phyloP scores from a whole-genome alignment of 257 asterid species.

The Rhazya stricta region DNA sequence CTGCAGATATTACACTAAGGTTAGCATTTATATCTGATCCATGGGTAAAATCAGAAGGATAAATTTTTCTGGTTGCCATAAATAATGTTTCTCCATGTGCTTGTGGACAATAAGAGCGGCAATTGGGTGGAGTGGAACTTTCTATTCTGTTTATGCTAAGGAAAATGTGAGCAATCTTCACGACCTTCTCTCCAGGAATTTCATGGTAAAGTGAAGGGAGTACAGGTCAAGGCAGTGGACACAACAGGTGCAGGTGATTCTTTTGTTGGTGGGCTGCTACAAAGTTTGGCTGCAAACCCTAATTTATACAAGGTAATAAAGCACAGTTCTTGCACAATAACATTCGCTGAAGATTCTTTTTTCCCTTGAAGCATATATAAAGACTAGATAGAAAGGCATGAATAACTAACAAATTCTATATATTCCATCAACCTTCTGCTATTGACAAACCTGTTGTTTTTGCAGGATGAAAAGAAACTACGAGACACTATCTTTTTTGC shows the following conservation, averaged over 20 bases:
- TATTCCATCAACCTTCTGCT: neutral
- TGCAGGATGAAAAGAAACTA: conserved; percentile 26
- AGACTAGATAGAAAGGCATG: neutral
- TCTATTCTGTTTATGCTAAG: neutral
- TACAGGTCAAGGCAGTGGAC: conserved; percentile 30
- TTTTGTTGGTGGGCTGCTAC: conserved; percentile 24
- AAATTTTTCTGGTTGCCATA: neutral
- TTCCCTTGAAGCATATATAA: neutral
- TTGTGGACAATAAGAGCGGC: neutral
- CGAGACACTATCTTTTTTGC: conserved; percentile 25
- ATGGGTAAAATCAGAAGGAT: neutral
- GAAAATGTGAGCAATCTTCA: neutral
- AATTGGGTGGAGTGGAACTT: neutral
- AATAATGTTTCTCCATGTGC: neutral
- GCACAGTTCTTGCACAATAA: neutral
- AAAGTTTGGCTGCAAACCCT: conserved; percentile 15
- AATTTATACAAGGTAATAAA: conserved; percentile 17
- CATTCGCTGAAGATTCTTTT: neutral
- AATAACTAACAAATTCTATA: neutral
- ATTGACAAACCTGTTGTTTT: too few species aligned
- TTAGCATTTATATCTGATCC: neutral
- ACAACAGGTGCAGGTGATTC: conserved; percentile 40
- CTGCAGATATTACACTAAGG: conserved; percentile 38
- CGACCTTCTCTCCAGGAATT: conserved; percentile 22
- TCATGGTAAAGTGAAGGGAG: conserved; percentile 28